Percentiles rank a stretch among this genome's conserved stretches.
Conservation (phyloP, 495 filamentous ascomycete species). For the Pseudoneurospora amorphoporcata region DNA sequence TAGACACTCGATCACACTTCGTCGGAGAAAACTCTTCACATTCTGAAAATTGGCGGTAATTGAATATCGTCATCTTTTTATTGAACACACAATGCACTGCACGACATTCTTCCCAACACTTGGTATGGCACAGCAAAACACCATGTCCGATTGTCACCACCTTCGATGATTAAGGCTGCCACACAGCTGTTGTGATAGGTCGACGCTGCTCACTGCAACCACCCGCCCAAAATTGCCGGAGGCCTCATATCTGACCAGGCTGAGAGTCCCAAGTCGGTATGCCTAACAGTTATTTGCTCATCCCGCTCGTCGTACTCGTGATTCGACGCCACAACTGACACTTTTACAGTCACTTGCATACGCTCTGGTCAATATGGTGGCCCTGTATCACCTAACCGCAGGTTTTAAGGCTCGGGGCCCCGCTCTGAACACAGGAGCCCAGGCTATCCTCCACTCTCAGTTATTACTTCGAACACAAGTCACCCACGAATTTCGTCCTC, state of each 20-base stretch:
- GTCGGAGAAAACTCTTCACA: not conserved
- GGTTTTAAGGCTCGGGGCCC: no score
- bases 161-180: not conserved
- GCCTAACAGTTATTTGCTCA: no score
- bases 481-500: not conserved
- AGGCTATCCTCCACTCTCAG: not conserved
- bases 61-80: not conserved
- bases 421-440: no score
- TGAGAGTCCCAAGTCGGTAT: not conserved
- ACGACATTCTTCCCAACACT: not conserved
- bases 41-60: rapidly evolving
- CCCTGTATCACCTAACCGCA: not conserved
- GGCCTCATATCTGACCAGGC: not conserved
- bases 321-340: not conserved
- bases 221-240: not conserved
- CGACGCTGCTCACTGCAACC: not conserved
- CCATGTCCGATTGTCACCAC: not conserved
- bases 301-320: not conserved
- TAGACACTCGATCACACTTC: not conserved
- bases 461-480: not conserved
- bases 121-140: not conserved
- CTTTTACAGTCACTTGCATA: not conserved
- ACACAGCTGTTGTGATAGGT: not conserved
- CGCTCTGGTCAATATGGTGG: no score
- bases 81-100: not conserved